Base-by-base conservation (phyloP, 768 basidiomycete species). In the Tricholomella constricta region DNA sequence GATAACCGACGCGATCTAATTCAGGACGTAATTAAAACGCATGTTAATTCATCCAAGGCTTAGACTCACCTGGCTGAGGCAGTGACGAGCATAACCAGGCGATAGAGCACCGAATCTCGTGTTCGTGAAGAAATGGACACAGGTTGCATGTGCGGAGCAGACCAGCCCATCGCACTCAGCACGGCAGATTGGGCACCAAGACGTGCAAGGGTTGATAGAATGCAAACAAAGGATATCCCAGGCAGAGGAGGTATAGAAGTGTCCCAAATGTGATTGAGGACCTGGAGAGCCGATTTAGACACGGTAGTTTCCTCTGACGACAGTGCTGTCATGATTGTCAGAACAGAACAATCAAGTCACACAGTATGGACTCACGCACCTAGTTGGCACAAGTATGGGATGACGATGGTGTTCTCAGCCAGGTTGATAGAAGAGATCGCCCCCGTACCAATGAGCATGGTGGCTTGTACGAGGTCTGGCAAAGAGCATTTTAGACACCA, bases 11-110 rank as follows among this genome's bases (percentile, higher is more conserved):
- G 61, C 42, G 72, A 72, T 45, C 74, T 78, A 27, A 14, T 6
- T 14, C 26, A 6, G 9, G 34, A 31, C 45, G 34, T 19, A 7
- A 49, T 29, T 25, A 65, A 19, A 48, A 46, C 17, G 50, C 20
- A 26, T 29, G 1, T 26, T 20, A 41, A 27, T 27, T 40, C 25
- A 20, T 22, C 46, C 35, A 20, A 23, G 48, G 45, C 29, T 44
- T 45, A 26, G 26, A 69, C 78, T 68, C 57, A 86, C 86, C 65
- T 67, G 34, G 79, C 74, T 37, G 79, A 77, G 1, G 71, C 57
- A 9, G 64, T 66, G 8, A 85, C 44, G 5, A 84, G 66, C 8
- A 64, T 48, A 15, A 82, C 56, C 26, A 85, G 57, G 11, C 78
- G 76, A 58, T 67, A 68, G 15, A 82, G 52, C 14, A 74, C 58